Evolutionary conservation across 306 rosid species (phyloP).

Genomic region (Trifolium fragiferum): DNA sequence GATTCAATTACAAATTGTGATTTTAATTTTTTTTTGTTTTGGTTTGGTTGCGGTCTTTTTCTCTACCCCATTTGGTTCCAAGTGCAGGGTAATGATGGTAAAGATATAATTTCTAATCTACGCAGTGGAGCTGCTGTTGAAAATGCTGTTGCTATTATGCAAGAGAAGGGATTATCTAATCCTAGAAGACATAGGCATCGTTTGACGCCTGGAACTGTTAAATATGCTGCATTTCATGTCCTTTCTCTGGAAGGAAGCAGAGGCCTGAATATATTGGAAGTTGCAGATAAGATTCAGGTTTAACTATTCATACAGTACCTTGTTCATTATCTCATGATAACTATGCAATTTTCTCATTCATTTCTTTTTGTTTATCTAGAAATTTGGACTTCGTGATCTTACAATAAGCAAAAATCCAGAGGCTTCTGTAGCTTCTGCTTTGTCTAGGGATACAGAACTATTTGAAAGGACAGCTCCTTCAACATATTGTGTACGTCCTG

Average conservation of each 20-base stretch:
- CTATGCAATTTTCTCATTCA: slow-evolving; percentile 6
- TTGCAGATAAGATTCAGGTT: slow-evolving; percentile 88
- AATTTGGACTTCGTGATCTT: slow-evolving; percentile 86
- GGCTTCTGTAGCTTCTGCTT: slow-evolving; percentile 80
- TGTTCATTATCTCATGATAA: slow-evolving; percentile 14
- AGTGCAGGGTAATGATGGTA: slow-evolving; percentile 66
- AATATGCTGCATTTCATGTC: slow-evolving; percentile 89
- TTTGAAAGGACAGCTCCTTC: slow-evolving; percentile 88
- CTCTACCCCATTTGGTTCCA: slow-evolving; percentile 30
- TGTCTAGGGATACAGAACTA: slow-evolving; percentile 82
- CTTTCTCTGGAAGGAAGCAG: slow-evolving; percentile 79
- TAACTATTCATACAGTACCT: slow-evolving; percentile 1
- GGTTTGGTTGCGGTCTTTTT: slow-evolving; percentile 20
- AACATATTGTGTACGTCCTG: slow-evolving; percentile 73
- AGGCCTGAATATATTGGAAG: slow-evolving; percentile 76
- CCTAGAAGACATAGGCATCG: slow-evolving; percentile 69
- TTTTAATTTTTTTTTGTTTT: slow-evolving; percentile 25
- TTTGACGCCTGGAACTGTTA: slow-evolving; percentile 86
- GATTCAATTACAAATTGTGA: slow-evolving; percentile 18
- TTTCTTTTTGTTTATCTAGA: slow-evolving; percentile 49
- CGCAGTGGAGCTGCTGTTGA: slow-evolving; percentile 77
- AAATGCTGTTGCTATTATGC: slow-evolving; percentile 77
- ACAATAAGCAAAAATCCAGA: slow-evolving; percentile 86
- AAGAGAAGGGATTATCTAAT: slow-evolving; percentile 66
- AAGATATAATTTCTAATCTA: slow-evolving; percentile 62